Evolutionary conservation across 768 basidiomycete genomes (phyloP).

Genomic region (Lactarius psammicola): DNA sequence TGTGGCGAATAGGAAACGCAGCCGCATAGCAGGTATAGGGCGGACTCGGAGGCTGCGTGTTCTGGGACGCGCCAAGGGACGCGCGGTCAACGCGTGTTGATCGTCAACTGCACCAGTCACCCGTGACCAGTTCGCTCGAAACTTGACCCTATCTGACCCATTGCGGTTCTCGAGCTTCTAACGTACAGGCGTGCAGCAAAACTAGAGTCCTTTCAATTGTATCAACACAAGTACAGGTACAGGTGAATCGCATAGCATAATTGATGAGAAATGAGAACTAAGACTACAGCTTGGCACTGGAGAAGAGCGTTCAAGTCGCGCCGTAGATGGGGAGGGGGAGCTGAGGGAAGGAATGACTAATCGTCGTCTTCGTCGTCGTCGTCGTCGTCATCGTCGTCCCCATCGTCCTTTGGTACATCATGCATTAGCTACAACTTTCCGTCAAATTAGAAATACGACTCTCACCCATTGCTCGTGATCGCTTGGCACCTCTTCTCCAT

Average conservation of each 20-base stretch:
- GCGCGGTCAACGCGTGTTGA: background rate
- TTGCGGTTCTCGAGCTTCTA: background rate
- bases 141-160: background rate
- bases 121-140: too few species aligned
- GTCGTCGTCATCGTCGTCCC: background rate
- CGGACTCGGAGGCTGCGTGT: too few species aligned
- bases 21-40: background rate
- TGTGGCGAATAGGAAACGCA: background rate
- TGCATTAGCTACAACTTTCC: background rate
- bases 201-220: background rate
- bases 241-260: background rate
- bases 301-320: background rate
- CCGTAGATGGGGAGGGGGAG: background rate
- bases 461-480: conserved; percentile 16
- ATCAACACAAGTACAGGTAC: background rate
- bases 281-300: background rate
- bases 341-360: background rate
- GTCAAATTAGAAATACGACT: background rate
- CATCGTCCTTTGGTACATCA: background rate
- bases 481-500: conserved; percentile 11
- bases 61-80: background rate
- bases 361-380: background rate
- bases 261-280: background rate
- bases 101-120: background rate
- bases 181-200: background rate